phyloP scores from a whole-genome alignment of 2,329 filamentous ascomycete genomes.

The Aspergillus hiratsukae region DNA sequence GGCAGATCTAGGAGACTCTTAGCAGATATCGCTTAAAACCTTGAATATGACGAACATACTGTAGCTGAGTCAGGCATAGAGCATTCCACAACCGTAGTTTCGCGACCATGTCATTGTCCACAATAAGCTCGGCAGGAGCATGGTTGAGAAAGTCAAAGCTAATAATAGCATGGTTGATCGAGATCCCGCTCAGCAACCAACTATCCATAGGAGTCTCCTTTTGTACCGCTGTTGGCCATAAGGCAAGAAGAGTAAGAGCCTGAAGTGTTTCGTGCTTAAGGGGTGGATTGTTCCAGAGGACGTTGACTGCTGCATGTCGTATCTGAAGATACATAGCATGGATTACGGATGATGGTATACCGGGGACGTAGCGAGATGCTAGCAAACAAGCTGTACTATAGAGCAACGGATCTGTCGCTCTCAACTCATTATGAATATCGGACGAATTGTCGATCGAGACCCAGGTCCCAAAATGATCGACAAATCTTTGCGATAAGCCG shows the following conservation, averaged over 20 bases:
- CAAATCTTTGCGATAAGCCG: constrained; percentile 16
- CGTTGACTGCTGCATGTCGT: constrained; percentile 26
- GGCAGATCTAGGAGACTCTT: constrained; percentile 18
- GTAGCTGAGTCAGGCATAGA: constrained; percentile 30
- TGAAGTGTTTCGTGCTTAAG: constrained; percentile 29
- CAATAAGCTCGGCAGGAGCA: constrained; percentile 17
- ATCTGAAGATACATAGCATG: constrained; percentile 29
- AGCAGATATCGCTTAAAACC: constrained; percentile 4
- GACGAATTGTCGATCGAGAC: constrained; percentile 27
- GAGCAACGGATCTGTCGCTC: constrained; percentile 25
- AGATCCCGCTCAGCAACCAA: constrained; percentile 34
- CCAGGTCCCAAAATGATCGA: constrained; percentile 31
- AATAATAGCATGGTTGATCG: constrained; percentile 30
- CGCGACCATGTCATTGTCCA: constrained; percentile 26
- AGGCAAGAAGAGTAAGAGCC: constrained; percentile 27
- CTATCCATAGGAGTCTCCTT: constrained; percentile 32
- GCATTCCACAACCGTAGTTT: constrained; percentile 33
- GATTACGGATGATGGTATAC: constrained; percentile 23
- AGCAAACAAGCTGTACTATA: constrained; percentile 32
- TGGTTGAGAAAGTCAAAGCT: constrained; percentile 19
- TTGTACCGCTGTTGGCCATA: constrained; percentile 29
- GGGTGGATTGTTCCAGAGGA: constrained; percentile 26
- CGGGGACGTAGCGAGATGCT: constrained; percentile 31
- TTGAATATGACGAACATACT: constrained; percentile 13
- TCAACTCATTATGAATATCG: constrained; percentile 21